These are phyloP conservation scores for Thalassiosira sp. DNA, from an alignment of 352 stramenopile species.

Conservation along the genomic window DNA sequence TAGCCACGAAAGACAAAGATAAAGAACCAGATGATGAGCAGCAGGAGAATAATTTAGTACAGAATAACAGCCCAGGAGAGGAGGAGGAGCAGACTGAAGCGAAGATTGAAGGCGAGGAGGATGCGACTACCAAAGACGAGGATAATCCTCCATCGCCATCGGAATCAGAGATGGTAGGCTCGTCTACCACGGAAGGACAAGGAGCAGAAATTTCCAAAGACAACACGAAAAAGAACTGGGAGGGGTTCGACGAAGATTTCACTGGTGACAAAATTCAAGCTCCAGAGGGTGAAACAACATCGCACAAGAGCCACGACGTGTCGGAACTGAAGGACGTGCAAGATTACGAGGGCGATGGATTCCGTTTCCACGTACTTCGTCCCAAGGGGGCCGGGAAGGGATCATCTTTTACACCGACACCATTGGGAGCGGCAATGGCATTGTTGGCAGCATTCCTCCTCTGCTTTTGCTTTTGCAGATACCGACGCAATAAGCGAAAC, in stretches of 20 bases:
- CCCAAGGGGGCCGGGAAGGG: slow-evolving; percentile 1
- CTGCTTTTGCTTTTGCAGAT: slow-evolving; percentile 2
- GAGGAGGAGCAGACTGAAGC: not conserved
- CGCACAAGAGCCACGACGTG: not conserved
- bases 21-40: not conserved
- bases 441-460: not conserved
- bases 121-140: too few relatives aligned
- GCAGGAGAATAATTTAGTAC: not conserved
- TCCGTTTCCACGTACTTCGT: not conserved
- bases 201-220: slow-evolving; percentile 1
- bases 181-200: not conserved
- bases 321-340: slow-evolving; percentile 1
- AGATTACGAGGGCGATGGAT: slow-evolving; percentile 17
- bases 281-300: not conserved
- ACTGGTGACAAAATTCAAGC: not conserved
- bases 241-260: slow-evolving; percentile 5
- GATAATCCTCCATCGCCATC: too few relatives aligned
- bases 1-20: not conserved
- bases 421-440: not conserved
- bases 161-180: too few relatives aligned
- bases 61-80: not conserved
- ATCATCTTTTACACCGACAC: too few relatives aligned
- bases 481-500: not conserved
- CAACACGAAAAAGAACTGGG: slow-evolving; percentile 1
- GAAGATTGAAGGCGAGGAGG: not conserved